phyloP scores from a whole-genome alignment of 2,329 filamentous ascomycete genomes.

The Fusarium citri region DNA sequence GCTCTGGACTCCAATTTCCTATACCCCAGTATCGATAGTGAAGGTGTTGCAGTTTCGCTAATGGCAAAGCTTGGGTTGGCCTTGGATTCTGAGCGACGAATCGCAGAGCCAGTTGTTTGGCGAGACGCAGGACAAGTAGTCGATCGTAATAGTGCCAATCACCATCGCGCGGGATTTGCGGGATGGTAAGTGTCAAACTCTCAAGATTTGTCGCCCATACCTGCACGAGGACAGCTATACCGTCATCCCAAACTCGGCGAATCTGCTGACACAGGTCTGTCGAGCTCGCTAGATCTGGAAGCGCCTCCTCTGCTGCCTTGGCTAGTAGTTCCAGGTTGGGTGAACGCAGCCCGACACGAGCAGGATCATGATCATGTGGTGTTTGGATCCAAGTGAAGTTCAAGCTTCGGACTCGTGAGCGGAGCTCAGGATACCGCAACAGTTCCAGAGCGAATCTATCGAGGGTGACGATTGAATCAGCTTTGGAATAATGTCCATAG shows the following conservation, averaged over 20 bases:
- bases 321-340: background rate
- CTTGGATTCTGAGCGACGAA: accelerated
- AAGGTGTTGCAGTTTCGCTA: background rate
- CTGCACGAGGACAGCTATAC: background rate
- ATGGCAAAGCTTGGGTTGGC: background rate
- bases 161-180: accelerated
- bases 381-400: background rate
- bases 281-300: background rate
- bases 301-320: background rate
- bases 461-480: background rate
- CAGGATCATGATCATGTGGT: accelerated
- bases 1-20: background rate
- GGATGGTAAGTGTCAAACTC: background rate
- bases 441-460: background rate
- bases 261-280: background rate
- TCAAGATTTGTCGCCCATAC: background rate
- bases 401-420: background rate
- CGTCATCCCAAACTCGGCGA: background rate
- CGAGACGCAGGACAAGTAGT: background rate
- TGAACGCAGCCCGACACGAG: background rate
- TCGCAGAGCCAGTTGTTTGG: background rate
- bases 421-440: background rate
- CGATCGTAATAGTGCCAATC: background rate
- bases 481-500: background rate
- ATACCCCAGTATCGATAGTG: background rate